These are phyloP conservation scores for Coemansia sp. DNA, from an alignment of 192 early-diverging fungal species.

Conservation along the genomic window DNA sequence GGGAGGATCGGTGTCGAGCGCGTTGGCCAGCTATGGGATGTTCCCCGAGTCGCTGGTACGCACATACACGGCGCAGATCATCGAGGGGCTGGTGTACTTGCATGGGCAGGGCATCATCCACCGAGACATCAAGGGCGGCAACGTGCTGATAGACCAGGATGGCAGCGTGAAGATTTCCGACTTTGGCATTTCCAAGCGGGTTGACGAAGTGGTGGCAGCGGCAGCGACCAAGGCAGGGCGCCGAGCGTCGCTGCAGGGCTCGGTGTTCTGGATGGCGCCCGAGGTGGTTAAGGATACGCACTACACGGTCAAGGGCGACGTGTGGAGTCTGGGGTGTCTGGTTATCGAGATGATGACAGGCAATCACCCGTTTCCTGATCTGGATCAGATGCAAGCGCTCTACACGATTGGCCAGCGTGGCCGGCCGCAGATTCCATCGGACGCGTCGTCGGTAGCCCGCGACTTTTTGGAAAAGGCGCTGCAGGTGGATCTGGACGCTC, in stretches of 20 bases:
- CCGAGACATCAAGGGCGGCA: slow-evolving; percentile 97
- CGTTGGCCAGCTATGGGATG: slow-evolving; percentile 81
- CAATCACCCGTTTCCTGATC: slow-evolving; percentile 83
- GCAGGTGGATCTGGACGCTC: slow-evolving; percentile 48
- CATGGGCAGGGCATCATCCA: slow-evolving; percentile 95
- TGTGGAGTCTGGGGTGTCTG: slow-evolving; percentile 93
- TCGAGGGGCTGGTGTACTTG: slow-evolving; percentile 90
- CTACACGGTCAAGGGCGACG: slow-evolving; percentile 90
- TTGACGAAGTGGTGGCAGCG: slow-evolving; percentile 61
- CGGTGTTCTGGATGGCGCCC: slow-evolving; percentile 99
- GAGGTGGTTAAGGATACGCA: slow-evolving; percentile 92
- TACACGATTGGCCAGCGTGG: slow-evolving; percentile 61
- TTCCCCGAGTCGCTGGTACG: slow-evolving; percentile 82
- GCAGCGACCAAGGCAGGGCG: slow-evolving; percentile 47
- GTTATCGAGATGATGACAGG: slow-evolving; percentile 99
- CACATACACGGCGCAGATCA: slow-evolving; percentile 85
- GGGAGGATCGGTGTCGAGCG: slow-evolving; percentile 88
- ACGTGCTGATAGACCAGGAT: slow-evolving; percentile 85
- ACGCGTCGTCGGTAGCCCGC: slow-evolving; percentile 33
- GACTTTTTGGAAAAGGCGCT: slow-evolving; percentile 53
- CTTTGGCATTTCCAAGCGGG: slow-evolving; percentile 98
- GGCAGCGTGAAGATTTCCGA: slow-evolving; percentile 97
- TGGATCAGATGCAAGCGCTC: slow-evolving; percentile 78
- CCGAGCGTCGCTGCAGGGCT: slow-evolving; percentile 86
- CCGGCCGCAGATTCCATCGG: slow-evolving; percentile 41